Percentiles rank a stretch among this genome's conserved stretches.
Evolutionary conservation across 2,329 filamentous ascomycete species (phyloP).

Genomic region (Trichoderma harzianum): DNA sequence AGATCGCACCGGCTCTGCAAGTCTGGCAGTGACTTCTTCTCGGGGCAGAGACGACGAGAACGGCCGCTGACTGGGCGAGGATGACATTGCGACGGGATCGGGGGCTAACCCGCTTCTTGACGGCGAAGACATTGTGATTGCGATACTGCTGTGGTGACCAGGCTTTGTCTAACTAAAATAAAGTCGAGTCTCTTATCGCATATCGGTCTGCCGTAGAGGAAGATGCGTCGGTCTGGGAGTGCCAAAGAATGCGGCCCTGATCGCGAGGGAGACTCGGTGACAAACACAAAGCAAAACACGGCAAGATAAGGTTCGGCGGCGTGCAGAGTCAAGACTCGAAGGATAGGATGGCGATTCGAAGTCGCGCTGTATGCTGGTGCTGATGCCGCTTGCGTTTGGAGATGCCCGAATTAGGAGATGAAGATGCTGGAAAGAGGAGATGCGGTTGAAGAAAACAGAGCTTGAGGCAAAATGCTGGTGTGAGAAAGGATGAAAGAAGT

Average conservation of each 20-base stretch:
- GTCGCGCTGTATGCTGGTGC: neutral
- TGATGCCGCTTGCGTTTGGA: neutral
- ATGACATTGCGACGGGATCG: conserved; percentile 40
- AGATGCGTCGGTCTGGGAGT: neutral
- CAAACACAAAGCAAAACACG: neutral
- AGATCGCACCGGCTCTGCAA: conserved; percentile 54
- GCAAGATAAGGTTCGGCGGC: neutral
- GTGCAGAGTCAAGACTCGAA: neutral
- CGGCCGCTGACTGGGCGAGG: conserved; percentile 45
- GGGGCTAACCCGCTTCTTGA: conserved; percentile 30
- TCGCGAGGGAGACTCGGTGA: conserved; percentile 6
- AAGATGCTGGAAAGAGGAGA: neutral
- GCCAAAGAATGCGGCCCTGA: neutral
- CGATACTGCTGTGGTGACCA: neutral
- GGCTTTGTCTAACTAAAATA: neutral
- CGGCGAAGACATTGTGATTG: conserved; percentile 36
- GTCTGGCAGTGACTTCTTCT: conserved; percentile 58
- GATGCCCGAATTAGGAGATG: neutral
- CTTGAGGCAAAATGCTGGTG: neutral
- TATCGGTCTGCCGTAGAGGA: neutral
- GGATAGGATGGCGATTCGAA: neutral
- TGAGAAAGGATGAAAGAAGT: conserved; percentile 7
- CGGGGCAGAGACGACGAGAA: conserved; percentile 54
- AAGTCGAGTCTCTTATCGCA: neutral
- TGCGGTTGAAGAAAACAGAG: neutral